These are phyloP conservation scores for Sporothrix pallida DNA, from an alignment of 2,329 filamentous ascomycete species.

Conservation along the genomic window DNA sequence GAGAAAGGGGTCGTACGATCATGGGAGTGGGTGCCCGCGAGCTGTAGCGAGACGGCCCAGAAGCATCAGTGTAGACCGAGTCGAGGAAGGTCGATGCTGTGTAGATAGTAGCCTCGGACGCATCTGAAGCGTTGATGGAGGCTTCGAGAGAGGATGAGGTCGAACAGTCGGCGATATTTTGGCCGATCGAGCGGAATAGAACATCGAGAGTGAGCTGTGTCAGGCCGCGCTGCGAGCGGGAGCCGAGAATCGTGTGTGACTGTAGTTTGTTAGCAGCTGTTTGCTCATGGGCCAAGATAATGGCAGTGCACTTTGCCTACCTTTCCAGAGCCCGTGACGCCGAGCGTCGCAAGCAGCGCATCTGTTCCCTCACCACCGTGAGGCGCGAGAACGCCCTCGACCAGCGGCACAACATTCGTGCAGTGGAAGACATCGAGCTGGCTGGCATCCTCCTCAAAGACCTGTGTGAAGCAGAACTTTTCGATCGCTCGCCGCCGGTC, in stretches of 20 bases:
- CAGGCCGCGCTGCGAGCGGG: conserved; percentile 81
- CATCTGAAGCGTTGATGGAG: conserved; percentile 76
- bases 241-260: conserved; percentile 96
- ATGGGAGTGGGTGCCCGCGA: conserved; percentile 74
- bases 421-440: conserved; percentile 88
- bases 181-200: conserved; percentile 80
- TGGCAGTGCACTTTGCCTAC: conserved; percentile 52
- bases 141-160: conserved; percentile 68
- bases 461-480: conserved; percentile 90
- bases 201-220: conserved; percentile 92
- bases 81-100: conserved; percentile 80
- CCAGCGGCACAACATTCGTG: conserved; percentile 73
- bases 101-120: conserved; percentile 79
- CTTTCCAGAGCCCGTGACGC: conserved; percentile 96
- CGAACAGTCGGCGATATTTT: conserved; percentile 69
- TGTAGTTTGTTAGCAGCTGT: conserved; percentile 46
- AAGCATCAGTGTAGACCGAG: conserved; percentile 70
- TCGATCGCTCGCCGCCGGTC: conserved; percentile 89
- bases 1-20: conserved; percentile 62
- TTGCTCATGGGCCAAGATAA: background rate
- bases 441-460: conserved; percentile 84
- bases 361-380: conserved; percentile 80
- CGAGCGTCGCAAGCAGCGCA: conserved; percentile 86
- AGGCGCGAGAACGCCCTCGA: conserved; percentile 79
- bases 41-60: conserved; percentile 61